phyloP scores from a whole-genome alignment of 148 eudicot species.

The Rhododendron griersonianum region DNA sequence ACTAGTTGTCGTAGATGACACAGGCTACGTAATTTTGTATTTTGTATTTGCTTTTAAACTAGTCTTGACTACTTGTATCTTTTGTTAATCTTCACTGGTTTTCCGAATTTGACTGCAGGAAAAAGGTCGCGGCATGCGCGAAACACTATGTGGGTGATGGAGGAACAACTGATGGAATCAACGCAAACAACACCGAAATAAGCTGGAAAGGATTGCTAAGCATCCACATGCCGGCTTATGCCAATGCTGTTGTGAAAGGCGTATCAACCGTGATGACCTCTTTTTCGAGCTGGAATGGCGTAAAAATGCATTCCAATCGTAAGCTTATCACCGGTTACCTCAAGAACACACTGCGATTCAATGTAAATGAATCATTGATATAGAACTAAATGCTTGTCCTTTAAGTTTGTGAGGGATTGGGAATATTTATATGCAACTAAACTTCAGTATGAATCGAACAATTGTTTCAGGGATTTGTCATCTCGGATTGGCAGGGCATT shows the following conservation, averaged over 20 bases:
- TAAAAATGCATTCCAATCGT: conserved; percentile 19
- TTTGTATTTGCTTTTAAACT: neutral
- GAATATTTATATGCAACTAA: neutral
- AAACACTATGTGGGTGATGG: conserved; percentile 83
- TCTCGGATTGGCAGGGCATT: conserved; percentile 70
- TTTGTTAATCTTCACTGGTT: neutral
- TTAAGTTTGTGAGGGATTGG: neutral
- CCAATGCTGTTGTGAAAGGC: conserved; percentile 44
- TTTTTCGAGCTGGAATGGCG: conserved; percentile 31
- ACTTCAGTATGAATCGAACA: neutral
- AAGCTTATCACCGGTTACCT: conserved; percentile 20
- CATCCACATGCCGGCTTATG: conserved; percentile 77
- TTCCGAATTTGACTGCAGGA: conserved; percentile 25
- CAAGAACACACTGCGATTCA: conserved; percentile 18
- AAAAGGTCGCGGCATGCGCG: neutral
- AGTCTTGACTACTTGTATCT: neutral
- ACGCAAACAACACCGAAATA: conserved; percentile 61
- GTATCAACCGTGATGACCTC: conserved; percentile 66
- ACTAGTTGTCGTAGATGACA: too few species aligned
- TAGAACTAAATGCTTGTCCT: neutral
- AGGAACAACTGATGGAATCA: conserved; percentile 59
- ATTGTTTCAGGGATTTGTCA: conserved; percentile 70
- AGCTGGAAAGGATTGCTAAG: conserved; percentile 25
- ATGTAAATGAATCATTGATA: neutral
- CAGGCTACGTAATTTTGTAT: too few species aligned